Conservation (phyloP, 2,329 filamentous ascomycete genomes). For the Thermoascus crustaceus region DNA sequence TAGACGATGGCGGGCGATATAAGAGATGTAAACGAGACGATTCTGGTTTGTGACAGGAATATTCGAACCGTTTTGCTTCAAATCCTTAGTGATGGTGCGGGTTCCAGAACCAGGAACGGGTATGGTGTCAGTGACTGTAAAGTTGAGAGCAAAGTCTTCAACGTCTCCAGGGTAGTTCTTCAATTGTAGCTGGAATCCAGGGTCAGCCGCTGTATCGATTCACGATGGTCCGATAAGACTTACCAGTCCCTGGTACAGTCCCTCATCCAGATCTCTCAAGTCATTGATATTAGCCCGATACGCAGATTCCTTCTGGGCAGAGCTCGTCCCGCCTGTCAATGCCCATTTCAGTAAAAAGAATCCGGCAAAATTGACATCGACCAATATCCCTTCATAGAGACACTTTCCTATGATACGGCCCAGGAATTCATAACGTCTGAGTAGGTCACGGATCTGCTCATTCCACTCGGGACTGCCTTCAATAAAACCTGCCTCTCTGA, state of each 20-base stretch:
- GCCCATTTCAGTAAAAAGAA: slow-evolving; percentile 98
- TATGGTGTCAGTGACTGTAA: slow-evolving; percentile 72
- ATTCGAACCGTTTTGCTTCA: slow-evolving; percentile 69
- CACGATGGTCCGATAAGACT: slow-evolving; percentile 15
- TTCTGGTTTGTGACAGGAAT: slow-evolving; percentile 84
- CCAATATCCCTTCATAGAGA: slow-evolving; percentile 90
- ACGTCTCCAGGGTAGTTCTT: slow-evolving; percentile 83
- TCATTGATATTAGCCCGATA: slow-evolving; percentile 95
- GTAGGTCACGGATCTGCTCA: slow-evolving; percentile 50
- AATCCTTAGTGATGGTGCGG: slow-evolving; percentile 61
- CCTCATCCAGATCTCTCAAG: slow-evolving; percentile 81
- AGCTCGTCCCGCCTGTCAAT: slow-evolving; percentile 56
- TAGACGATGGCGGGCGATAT: slow-evolving; percentile 79
- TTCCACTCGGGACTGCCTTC: slow-evolving; percentile 52
- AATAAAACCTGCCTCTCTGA: slow-evolving; percentile 45
- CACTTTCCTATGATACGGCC: slow-evolving; percentile 93
- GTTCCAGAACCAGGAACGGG: slow-evolving; percentile 44
- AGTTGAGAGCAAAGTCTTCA: slow-evolving; percentile 72
- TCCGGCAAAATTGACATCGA: slow-evolving; percentile 85
- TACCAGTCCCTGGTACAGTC: slow-evolving; percentile 76
- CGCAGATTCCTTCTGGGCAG: slow-evolving; percentile 57
- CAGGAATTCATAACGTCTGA: slow-evolving; percentile 79
- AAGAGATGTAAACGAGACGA: slow-evolving; percentile 85
- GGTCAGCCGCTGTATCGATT: slow-evolving; percentile 2
- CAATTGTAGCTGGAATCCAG: slow-evolving; percentile 45